Conservation (phyloP, 106 monocot genomes). For the Triglochin maritima region DNA sequence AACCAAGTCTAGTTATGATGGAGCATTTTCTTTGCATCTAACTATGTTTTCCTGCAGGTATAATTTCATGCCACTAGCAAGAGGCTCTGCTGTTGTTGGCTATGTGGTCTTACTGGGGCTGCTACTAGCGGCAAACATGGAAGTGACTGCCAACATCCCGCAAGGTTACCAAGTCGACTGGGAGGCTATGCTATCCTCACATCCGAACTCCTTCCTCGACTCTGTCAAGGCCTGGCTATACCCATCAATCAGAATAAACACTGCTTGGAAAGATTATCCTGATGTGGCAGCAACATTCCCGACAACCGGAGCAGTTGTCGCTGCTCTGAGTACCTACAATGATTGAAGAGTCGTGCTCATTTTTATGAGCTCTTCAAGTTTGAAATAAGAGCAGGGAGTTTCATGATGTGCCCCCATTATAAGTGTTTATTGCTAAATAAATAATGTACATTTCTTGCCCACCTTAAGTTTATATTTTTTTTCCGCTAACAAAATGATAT, state of each 20-base stretch:
- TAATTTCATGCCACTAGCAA: slow-evolving; percentile 89
- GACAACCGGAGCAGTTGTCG: slow-evolving; percentile 69
- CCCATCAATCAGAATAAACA: slow-evolving; percentile 49
- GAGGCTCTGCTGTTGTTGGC: slow-evolving; percentile 76
- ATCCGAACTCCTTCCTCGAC: slow-evolving; percentile 44
- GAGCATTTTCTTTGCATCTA: not conserved
- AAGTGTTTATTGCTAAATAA: no score
- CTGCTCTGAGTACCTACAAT: slow-evolving; percentile 52
- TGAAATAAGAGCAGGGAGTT: no score
- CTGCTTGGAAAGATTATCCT: slow-evolving; percentile 66
- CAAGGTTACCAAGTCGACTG: slow-evolving; percentile 74
- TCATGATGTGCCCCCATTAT: no score
- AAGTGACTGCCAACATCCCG: slow-evolving; percentile 60
- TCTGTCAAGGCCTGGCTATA: slow-evolving; percentile 61
- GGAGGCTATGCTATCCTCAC: slow-evolving; percentile 75
- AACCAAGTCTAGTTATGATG: not conserved
- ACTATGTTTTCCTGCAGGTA: slow-evolving; percentile 37
- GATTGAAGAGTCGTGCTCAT: not conserved
- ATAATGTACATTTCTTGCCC: no score
- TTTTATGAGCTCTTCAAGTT: not conserved
- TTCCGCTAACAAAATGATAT: no score
- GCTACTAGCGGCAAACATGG: slow-evolving; percentile 82
- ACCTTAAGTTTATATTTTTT: no score
- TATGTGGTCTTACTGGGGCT: slow-evolving; percentile 67
- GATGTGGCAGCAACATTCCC: slow-evolving; percentile 53